Conservation (phyloP, 75 land plant species). For the Sequoiadendron giganteum region DNA sequence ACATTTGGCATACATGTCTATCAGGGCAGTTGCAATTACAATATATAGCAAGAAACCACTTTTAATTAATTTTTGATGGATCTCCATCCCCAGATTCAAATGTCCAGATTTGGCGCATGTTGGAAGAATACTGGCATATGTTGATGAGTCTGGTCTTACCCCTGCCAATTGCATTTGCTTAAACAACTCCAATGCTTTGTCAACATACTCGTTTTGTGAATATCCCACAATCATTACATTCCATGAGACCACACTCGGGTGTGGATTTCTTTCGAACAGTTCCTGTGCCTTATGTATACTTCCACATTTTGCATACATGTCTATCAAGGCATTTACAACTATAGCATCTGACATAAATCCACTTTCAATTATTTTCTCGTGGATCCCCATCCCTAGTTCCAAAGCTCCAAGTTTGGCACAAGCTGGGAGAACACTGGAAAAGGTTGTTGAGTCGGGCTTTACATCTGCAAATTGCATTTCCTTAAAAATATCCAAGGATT, state of each 20-base stretch:
- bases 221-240: conserved; percentile 15
- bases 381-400: conserved; percentile 20
- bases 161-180: conserved; percentile 19
- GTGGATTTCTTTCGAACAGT: conserved; percentile 7
- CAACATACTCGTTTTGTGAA: conserved; percentile 15
- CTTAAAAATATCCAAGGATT: conserved; percentile 5
- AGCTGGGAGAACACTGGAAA: conserved; percentile 14
- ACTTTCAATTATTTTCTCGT: conserved; percentile 8
- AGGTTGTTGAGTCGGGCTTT: conserved; percentile 9
- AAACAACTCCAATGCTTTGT: conserved; percentile 12
- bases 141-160: conserved; percentile 13
- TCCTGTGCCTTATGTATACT: conserved; percentile 8
- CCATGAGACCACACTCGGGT: conserved; percentile 19
- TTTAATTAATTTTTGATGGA: background rate
- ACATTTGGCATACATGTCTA: conserved; percentile 16
- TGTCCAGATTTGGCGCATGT: background rate
- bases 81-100: background rate
- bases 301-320: conserved; percentile 26
- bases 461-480: conserved; percentile 10
- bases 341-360: conserved; percentile 18
- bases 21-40: background rate
- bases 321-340: conserved; percentile 18
- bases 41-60: background rate
- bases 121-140: background rate
- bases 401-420: conserved; percentile 18